Evolutionary conservation across 306 rosid genomes (phyloP).

Genomic region (Bauhinia variegata): DNA sequence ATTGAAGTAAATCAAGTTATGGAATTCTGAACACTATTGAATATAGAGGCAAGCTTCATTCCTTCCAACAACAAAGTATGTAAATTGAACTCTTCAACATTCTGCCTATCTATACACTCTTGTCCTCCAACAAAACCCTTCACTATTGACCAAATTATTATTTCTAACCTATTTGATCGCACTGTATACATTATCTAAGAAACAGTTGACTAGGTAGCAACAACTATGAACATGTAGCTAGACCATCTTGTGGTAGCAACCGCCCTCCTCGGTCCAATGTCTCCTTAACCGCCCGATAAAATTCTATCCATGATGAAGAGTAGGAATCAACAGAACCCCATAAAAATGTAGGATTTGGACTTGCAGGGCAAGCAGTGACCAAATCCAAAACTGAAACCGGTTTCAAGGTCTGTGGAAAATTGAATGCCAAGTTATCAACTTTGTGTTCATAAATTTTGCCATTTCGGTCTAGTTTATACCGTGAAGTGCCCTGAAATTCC

Average conservation of each 20-base stretch:
- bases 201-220: conserved; percentile 24
- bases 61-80: conserved; percentile 48
- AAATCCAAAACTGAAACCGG: conserved; percentile 86
- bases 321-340: conserved; percentile 64
- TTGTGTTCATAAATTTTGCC: conserved; percentile 93
- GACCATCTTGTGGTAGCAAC: conserved; percentile 70
- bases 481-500: conserved; percentile 92
- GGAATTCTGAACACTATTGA: conserved; percentile 33
- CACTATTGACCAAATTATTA: conserved; percentile 41
- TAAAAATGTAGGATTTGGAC: conserved; percentile 84
- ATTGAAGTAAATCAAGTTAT: conserved; percentile 28
- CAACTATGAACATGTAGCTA: conserved; percentile 72
- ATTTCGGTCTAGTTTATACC: conserved; percentile 74
- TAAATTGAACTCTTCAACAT: conserved; percentile 44
- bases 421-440: conserved; percentile 90
- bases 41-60: conserved; percentile 40
- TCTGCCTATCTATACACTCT: conserved; percentile 57
- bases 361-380: conserved; percentile 80
- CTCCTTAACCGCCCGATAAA: conserved; percentile 70
- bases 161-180: conserved; percentile 32
- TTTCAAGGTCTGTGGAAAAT: conserved; percentile 68
- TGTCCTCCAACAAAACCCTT: conserved; percentile 47
- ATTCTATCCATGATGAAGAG: conserved; percentile 78
- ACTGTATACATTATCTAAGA: conserved; percentile 44
- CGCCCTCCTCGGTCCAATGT: conserved; percentile 60